Evolutionary conservation across 352 stramenopile species (phyloP).

Genomic region (Poterioochromonas sp.): DNA sequence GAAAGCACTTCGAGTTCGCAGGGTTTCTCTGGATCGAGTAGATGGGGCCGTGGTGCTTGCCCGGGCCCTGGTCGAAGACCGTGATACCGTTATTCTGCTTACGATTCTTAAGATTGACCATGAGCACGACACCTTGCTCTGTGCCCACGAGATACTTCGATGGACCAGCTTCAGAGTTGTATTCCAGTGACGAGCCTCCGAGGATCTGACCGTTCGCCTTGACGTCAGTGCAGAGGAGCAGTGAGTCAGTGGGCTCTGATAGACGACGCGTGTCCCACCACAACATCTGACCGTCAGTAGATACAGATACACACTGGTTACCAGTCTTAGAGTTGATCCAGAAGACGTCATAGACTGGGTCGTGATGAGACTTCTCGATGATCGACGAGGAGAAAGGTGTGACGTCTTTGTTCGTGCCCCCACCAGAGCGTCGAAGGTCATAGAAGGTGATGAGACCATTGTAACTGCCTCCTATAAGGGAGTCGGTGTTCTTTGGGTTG

Average conservation of each 20-base stretch:
- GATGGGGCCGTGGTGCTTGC: constrained; percentile 89
- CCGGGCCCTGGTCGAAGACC: constrained; percentile 80
- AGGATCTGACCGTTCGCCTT: constrained; percentile 59
- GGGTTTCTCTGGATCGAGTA: constrained; percentile 90
- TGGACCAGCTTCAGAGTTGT: constrained; percentile 86
- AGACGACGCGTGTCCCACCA: constrained; percentile 66
- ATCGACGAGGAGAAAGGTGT: constrained; percentile 58
- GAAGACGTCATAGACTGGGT: constrained; percentile 89
- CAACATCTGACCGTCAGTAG: constrained; percentile 81
- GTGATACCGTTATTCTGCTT: constrained; percentile 94
- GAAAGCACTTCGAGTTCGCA: constrained; percentile 94
- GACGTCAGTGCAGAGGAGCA: constrained; percentile 41
- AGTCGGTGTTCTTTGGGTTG: constrained; percentile 90
- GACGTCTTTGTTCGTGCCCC: not conserved
- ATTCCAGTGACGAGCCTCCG: constrained; percentile 85
- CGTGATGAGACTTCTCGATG: constrained; percentile 92
- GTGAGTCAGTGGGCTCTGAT: constrained; percentile 53
- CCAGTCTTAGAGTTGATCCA: constrained; percentile 90
- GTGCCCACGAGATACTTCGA: constrained; percentile 95
- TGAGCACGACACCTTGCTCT: constrained; percentile 87
- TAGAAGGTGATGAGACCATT: constrained; percentile 94
- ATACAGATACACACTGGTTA: constrained; percentile 89
- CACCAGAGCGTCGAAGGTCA: constrained; percentile 74
- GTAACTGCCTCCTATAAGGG: constrained; percentile 86
- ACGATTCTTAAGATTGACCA: constrained; percentile 84